A percentile compares a stretch with the other conserved stretches of the same genome.
Evolutionary conservation across 768 basidiomycete species (phyloP).

Genomic region (Suillus ampliporus): DNA sequence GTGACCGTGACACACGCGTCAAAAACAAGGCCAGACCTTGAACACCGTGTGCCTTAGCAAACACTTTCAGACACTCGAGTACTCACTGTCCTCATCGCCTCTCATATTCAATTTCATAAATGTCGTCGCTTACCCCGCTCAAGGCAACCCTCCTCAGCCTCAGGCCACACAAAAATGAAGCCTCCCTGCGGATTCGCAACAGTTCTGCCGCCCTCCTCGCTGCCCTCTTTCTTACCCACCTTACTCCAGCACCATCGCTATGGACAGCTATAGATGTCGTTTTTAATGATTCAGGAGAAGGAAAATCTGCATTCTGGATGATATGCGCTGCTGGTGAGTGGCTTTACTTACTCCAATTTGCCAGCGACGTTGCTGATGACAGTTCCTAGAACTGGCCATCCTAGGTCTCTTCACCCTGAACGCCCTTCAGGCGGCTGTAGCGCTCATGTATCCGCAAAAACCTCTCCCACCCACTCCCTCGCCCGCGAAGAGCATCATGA

Average conservation of each 20-base stretch:
- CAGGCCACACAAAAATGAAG: constrained; percentile 45
- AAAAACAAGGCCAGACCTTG: neutral
- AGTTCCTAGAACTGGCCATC: constrained; percentile 34
- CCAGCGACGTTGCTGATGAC: neutral
- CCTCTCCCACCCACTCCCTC: constrained; percentile 34
- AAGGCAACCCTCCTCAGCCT: constrained; percentile 1
- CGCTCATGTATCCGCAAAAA: constrained; percentile 42
- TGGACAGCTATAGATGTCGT: constrained; percentile 43
- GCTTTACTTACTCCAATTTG: neutral
- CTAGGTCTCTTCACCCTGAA: constrained; percentile 40
- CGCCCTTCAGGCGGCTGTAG: constrained; percentile 40
- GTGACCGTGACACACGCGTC: constrained; percentile 1
- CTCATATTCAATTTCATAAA: neutral
- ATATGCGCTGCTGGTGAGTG: constrained; percentile 39
- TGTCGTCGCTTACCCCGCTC: constrained; percentile 8
- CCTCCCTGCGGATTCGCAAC: constrained; percentile 44
- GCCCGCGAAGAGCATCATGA: constrained; percentile 24
- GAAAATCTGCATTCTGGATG: constrained; percentile 21
- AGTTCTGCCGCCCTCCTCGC: constrained; percentile 40
- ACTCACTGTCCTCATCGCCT: neutral
- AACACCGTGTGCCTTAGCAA: neutral
- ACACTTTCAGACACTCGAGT: neutral
- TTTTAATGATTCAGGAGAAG: constrained; percentile 16
- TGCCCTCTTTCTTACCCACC: constrained; percentile 41
- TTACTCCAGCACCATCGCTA: constrained; percentile 44